These are phyloP conservation scores for Crithidia sp. DNA, from an alignment of 208 protist species.

Conservation along the genomic window DNA sequence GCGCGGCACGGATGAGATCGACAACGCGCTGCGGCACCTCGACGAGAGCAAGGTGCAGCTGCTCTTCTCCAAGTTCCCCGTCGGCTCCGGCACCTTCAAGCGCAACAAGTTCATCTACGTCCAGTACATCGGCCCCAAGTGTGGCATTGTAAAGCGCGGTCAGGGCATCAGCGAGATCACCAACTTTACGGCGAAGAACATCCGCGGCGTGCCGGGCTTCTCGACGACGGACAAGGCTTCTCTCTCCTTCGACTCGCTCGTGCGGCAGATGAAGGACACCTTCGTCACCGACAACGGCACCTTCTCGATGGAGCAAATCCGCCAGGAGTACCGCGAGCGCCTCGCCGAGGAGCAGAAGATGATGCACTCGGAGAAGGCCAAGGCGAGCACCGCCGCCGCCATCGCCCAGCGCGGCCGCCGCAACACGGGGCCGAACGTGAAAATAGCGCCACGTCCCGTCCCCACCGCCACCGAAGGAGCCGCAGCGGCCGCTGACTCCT, in stretches of 20 bases:
- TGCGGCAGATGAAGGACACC: slow-evolving; percentile 68
- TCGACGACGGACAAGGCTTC: slow-evolving; percentile 66
- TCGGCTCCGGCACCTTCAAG: slow-evolving; percentile 87
- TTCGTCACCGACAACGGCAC: slow-evolving; percentile 80
- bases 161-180: slow-evolving; percentile 71
- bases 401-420: slow-evolving; percentile 18
- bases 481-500: slow-evolving; percentile 10
- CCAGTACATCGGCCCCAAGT: slow-evolving; percentile 75
- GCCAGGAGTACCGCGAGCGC: slow-evolving; percentile 68
- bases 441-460: slow-evolving; percentile 4
- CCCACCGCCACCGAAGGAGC: slow-evolving; percentile 16
- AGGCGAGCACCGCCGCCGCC: slow-evolving; percentile 20
- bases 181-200: slow-evolving; percentile 48
- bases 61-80: slow-evolving; percentile 79
- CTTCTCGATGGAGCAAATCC: slow-evolving; percentile 81
- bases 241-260: slow-evolving; percentile 64
- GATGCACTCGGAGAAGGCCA: slow-evolving; percentile 51
- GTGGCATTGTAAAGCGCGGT: slow-evolving; percentile 78
- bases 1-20: slow-evolving; percentile 68
- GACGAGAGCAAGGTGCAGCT: slow-evolving; percentile 82
- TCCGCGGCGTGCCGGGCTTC: slow-evolving; percentile 68
- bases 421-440: slow-evolving; percentile 19
- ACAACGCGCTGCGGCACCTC: slow-evolving; percentile 63
- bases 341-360: slow-evolving; percentile 66
- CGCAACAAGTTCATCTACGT: slow-evolving; percentile 88